Evolutionary conservation across 73 alveolate species (phyloP).

Genomic region (Breviolum minutum): DNA sequence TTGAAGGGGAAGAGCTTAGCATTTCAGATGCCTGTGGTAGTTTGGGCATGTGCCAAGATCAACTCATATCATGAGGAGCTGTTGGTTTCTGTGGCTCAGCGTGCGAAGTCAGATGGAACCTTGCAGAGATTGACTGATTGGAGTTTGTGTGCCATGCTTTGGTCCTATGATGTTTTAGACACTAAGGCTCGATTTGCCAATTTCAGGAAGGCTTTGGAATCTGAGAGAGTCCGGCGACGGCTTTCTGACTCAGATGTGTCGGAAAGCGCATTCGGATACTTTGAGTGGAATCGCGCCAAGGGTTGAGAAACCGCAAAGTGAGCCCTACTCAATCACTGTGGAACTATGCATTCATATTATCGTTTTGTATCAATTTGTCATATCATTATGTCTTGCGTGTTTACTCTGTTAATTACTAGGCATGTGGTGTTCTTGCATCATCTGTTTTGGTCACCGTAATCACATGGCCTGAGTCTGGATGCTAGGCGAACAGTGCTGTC

Average conservation of each 20-base stretch:
- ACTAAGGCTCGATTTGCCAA: not conserved
- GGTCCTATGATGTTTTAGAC: not conserved
- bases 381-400: too few relatives aligned
- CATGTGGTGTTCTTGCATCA: too few relatives aligned
- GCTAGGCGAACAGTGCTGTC: too few relatives aligned
- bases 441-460: too few relatives aligned
- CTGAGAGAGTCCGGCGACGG: not conserved
- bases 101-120: not conserved
- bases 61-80: not conserved
- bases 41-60: slow-evolving; percentile 13
- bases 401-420: too few relatives aligned
- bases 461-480: too few relatives aligned
- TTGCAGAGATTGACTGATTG: not conserved
- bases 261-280: not conserved
- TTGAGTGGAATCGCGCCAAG: not conserved
- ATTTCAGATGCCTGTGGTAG: not conserved
- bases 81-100: not conserved
- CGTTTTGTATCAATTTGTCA: too few relatives aligned
- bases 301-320: not conserved
- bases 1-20: not conserved
- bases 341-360: too few relatives aligned
- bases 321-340: too few relatives aligned
- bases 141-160: not conserved
- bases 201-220: not conserved
- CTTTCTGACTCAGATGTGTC: not conserved